phyloP scores from a whole-genome alignment of 306 rosid species.

The Heteromeles arbutifolia region DNA sequence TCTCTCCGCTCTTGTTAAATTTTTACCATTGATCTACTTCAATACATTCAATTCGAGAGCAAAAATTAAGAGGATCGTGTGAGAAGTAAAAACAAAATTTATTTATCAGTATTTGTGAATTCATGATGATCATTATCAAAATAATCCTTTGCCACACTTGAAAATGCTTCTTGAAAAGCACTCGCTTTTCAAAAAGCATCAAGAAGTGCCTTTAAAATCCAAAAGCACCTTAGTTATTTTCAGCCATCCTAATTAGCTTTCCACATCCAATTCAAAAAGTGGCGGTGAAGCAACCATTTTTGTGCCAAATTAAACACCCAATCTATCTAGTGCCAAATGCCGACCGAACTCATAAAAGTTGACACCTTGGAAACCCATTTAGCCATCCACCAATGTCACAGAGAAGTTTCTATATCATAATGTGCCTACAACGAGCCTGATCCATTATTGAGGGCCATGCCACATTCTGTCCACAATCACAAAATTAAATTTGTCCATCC shows the following conservation, averaged over 20 bases:
- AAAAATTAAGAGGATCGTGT: fast-evolving
- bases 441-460: slow-evolving; percentile 12
- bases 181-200: too few species aligned
- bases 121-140: too few species aligned
- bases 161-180: too few species aligned
- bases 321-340: not conserved
- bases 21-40: too few species aligned
- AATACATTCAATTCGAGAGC: fast-evolving
- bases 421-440: slow-evolving; percentile 3
- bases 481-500: not conserved
- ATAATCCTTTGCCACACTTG: not conserved
- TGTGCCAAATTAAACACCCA: too few species aligned
- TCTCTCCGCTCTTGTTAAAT: too few species aligned
- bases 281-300: too few species aligned
- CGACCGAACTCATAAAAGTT: not conserved
- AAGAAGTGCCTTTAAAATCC: not conserved
- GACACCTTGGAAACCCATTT: not conserved
- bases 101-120: not conserved
- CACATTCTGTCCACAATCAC: slow-evolving; percentile 13
- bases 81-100: too few species aligned
- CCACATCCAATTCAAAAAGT: not conserved
- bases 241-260: not conserved
- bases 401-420: not conserved
- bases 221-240: not conserved
- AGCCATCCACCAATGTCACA: not conserved